These are phyloP conservation scores for Exobasidium rhododendri DNA, from an alignment of 1,284 basidiomycete genomes.

Conservation along the genomic window DNA sequence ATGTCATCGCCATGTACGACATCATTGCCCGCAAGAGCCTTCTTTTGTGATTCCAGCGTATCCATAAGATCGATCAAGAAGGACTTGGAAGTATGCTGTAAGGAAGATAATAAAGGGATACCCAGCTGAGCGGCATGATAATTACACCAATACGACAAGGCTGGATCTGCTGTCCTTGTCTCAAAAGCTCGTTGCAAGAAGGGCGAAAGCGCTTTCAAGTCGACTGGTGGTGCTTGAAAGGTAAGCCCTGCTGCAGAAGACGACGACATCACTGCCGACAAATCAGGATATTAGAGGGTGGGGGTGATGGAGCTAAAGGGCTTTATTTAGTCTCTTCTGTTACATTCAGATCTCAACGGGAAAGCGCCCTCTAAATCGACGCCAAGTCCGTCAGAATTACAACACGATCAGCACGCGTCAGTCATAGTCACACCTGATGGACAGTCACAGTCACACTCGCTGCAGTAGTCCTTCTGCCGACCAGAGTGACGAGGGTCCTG, in stretches of 20 bases:
- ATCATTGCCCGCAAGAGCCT: conserved; percentile 70
- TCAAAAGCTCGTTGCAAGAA: conserved; percentile 88
- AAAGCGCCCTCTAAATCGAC: too few species aligned
- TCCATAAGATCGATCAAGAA: conserved; percentile 74
- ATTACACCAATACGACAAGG: conserved; percentile 90
- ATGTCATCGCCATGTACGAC: conserved; percentile 73
- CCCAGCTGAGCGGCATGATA: conserved; percentile 88
- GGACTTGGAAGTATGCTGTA: conserved; percentile 61
- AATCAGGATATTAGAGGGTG: neutral
- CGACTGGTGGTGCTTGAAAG: conserved; percentile 25
- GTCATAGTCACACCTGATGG: too few species aligned
- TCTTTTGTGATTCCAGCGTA: conserved; percentile 76
- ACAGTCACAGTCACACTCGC: too few species aligned
- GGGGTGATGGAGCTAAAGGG: neutral
- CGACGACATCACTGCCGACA: conserved; percentile 10
- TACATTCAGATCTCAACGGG: too few species aligned
- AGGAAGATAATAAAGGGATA: conserved; percentile 58
- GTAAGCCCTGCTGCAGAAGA: conserved; percentile 19
- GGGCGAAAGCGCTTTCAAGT: conserved; percentile 63
- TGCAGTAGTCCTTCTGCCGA: too few species aligned
- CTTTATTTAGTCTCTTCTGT: too few species aligned
- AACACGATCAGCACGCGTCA: too few species aligned
- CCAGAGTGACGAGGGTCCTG: too few species aligned
- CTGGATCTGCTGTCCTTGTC: conserved; percentile 72
- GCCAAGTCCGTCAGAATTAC: too few species aligned